Evolutionary conservation across 2,329 filamentous ascomycete species (phyloP), one percentile per base, ranked within the genome.

Genomic region (Aureobasidium sp.): DNA sequence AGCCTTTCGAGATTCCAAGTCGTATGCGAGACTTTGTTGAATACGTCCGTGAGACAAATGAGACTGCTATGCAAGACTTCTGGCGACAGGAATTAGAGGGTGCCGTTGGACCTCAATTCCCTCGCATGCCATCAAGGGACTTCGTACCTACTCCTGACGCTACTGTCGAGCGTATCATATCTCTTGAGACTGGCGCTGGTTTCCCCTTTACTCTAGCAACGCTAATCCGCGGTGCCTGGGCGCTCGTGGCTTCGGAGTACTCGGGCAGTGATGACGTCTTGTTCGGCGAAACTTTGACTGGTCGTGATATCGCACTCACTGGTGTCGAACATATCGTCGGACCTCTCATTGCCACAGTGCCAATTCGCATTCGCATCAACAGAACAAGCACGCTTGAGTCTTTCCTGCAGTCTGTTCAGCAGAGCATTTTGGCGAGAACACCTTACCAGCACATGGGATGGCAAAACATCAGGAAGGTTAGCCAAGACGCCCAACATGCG

Each of bases 401-500:
- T 6, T 71, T 68, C 50, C 56, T 72, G 11, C 62, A 69, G 27
- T 53, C 51, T 13, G 65, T 71, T 10, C 72, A 72, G 43, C 63
- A 66, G 31, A 55, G 51, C 9, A 61, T 69, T 3, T 66, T 75
- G 2, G 73, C 75, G 13, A 72, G 73, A 20, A 77, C 78, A 27
- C 76, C 76, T 6, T 72, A 78, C 63, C 75, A 81, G 66, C 79
- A 81, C 38, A 69, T 74, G 56, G 78, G 79, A 11, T 69, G 79
- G 43, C 75, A 78, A 25, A 73, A 78, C 33, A 80, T 81, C 48
- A 74, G 75, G 36, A 73, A 74, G 18, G 72, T 80, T 16, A 87
- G 85, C 70, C 77, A 81, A 1, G 86, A 88, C 66, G 83, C 85
- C 6, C 79, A 84, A 13, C 80, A 86, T 66, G 87, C 87, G 3